Evolutionary conservation across 768 basidiomycete genomes (phyloP).

Genomic region (Kondoa malvinella): DNA sequence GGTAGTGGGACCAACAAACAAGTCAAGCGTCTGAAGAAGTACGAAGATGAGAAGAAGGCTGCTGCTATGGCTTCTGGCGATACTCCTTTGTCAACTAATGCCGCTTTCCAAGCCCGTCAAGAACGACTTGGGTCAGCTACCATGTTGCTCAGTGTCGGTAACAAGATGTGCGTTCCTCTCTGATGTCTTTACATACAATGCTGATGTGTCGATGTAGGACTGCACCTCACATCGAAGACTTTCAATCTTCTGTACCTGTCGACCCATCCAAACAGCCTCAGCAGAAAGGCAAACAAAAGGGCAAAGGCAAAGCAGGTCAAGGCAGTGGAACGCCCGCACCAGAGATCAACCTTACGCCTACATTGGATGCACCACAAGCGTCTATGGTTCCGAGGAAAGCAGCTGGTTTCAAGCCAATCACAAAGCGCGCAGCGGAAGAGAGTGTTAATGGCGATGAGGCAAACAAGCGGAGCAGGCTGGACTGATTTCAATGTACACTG

Average conservation of each 20-base stretch:
- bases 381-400: background rate
- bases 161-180: conserved; percentile 24
- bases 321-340: background rate
- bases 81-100: conserved; percentile 86
- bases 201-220: background rate
- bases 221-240: conserved; percentile 4
- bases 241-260: background rate
- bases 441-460: background rate
- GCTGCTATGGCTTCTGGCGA: conserved; percentile 87
- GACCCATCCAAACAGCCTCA: conserved; percentile 1
- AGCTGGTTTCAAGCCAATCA: conserved; percentile 7
- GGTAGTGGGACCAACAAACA: conserved; percentile 92
- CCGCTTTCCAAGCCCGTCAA: conserved; percentile 79
- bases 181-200: background rate
- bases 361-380: background rate
- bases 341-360: conserved; percentile 6
- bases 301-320: background rate
- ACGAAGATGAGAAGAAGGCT: conserved; percentile 91
- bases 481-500: background rate
- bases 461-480: background rate
- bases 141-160: conserved; percentile 49
- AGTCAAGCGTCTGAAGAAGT: conserved; percentile 88
- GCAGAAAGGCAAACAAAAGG: background rate
- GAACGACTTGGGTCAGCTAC: conserved; percentile 90
- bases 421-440: background rate